These are phyloP conservation scores for Tagetes erecta DNA, from an alignment of 129 eudicot species.

Conservation along the genomic window DNA sequence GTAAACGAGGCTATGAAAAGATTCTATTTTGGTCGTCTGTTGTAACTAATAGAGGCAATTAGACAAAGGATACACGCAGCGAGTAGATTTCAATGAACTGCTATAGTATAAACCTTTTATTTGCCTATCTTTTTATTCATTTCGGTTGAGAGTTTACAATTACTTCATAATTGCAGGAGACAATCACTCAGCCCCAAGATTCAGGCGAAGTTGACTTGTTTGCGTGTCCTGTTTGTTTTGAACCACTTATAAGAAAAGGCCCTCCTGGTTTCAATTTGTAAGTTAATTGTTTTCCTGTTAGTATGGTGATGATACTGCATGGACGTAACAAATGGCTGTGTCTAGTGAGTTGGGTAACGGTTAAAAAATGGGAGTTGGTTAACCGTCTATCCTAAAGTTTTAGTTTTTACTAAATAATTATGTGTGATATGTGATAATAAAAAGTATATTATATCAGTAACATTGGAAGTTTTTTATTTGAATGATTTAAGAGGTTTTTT, in stretches of 20 bases:
- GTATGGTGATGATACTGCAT: conserved; percentile 11
- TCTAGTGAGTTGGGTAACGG: not conserved
- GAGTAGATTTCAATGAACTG: not conserved
- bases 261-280: conserved; percentile 95
- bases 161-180: conserved; percentile 43
- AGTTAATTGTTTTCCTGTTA: conserved; percentile 34
- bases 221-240: conserved; percentile 92
- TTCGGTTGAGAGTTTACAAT: not conserved
- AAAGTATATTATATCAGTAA: not conserved
- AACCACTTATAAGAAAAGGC: conserved; percentile 86
- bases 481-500: not conserved
- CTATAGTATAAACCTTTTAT: not conserved
- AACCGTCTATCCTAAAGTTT: not conserved
- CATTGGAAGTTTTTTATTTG: not conserved
- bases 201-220: conserved; percentile 49
- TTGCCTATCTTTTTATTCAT: not conserved
- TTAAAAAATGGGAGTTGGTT: not conserved
- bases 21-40: no score
- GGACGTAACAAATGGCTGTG: not conserved
- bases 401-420: not conserved
- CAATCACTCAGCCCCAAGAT: conserved; percentile 38
- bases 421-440: not conserved
- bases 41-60: no score
- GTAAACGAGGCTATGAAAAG: no score
- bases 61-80: no score